These are phyloP conservation scores for Monosporascus sp. DNA, from an alignment of 2,329 filamentous ascomycete genomes.

Conservation along the genomic window DNA sequence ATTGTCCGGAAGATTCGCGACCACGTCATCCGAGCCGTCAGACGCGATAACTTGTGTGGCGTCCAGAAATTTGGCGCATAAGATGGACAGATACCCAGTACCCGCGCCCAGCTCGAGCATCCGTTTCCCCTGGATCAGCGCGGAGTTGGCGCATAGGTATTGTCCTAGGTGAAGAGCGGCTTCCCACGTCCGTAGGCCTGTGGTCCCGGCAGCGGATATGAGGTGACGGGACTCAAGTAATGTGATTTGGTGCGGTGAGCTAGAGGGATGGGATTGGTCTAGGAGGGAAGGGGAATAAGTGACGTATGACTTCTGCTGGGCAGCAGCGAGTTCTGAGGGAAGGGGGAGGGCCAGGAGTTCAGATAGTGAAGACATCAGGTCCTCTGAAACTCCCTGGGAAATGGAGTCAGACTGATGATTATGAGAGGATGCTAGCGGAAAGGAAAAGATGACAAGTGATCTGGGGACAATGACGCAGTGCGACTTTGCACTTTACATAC, in stretches of 20 bases:
- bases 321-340: slow-evolving; percentile 58
- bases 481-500: slow-evolving; percentile 48
- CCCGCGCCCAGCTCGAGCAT: slow-evolving; percentile 72
- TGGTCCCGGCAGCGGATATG: slow-evolving; percentile 66
- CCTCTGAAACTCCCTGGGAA: slow-evolving; percentile 73
- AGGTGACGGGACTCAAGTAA: slow-evolving; percentile 65
- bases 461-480: slow-evolving; percentile 1
- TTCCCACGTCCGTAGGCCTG: slow-evolving; percentile 76
- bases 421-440: slow-evolving; percentile 8
- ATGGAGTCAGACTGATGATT: slow-evolving; percentile 13
- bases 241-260: slow-evolving; percentile 40
- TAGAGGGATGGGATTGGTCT: slow-evolving; percentile 1
- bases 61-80: slow-evolving; percentile 63
- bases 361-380: slow-evolving; percentile 66
- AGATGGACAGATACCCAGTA: slow-evolving; percentile 69
- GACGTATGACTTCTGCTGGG: slow-evolving; percentile 69
- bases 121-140: slow-evolving; percentile 46
- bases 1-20: slow-evolving; percentile 62
- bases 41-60: slow-evolving; percentile 60
- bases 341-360: slow-evolving; percentile 58
- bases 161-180: slow-evolving; percentile 68
- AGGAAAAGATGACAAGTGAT: slow-evolving; percentile 7
- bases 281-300: slow-evolving; percentile 56
- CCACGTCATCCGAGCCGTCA: slow-evolving; percentile 69
- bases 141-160: slow-evolving; percentile 51